phyloP scores from a whole-genome alignment of 2,329 filamentous ascomycete species.

The Aspergillus quadricinctus region DNA sequence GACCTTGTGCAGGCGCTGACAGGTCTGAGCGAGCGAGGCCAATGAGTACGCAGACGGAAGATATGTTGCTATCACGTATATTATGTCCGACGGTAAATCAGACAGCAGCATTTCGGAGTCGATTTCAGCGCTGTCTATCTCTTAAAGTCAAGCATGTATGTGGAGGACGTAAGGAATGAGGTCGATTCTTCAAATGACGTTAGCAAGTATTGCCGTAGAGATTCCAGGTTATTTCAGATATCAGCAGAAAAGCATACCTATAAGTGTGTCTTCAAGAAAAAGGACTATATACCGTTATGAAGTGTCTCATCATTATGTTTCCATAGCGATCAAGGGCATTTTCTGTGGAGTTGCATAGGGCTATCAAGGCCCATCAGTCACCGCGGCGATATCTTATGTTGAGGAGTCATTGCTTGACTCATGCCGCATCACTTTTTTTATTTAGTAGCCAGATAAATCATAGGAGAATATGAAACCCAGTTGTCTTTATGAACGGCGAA shows the following conservation, averaged over 20 bases:
- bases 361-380: slow-evolving; percentile 1
- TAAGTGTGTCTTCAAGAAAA: neutral
- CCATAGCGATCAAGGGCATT: neutral
- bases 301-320: neutral
- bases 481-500: neutral
- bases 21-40: slow-evolving; percentile 43
- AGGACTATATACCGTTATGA: neutral
- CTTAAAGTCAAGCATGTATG: neutral
- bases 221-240: neutral
- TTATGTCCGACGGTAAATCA: slow-evolving; percentile 40
- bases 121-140: neutral
- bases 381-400: neutral
- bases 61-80: slow-evolving; percentile 38
- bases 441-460: neutral
- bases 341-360: neutral
- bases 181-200: neutral
- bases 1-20: slow-evolving; percentile 42
- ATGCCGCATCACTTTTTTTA: neutral
- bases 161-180: neutral
- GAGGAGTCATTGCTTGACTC: slow-evolving; percentile 8
- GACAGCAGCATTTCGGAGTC: slow-evolving; percentile 23
- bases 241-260: neutral
- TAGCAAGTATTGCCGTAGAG: neutral
- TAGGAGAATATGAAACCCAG: neutral
- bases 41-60: slow-evolving; percentile 46